Base-by-base conservation (phyloP, 345 rosid genomes). In the Gossypium arboreum region DNA sequence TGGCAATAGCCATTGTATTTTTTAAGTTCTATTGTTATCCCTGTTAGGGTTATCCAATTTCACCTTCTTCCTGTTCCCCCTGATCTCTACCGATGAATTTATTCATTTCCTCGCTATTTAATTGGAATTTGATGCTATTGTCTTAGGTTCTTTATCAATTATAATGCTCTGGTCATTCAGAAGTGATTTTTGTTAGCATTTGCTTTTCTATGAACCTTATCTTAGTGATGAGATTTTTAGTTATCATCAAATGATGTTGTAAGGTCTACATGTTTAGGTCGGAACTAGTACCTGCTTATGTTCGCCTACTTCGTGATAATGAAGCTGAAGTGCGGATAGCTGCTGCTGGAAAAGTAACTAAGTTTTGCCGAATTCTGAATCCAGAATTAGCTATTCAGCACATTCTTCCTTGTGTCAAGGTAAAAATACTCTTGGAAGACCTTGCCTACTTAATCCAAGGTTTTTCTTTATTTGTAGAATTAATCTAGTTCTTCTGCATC, bases 281-380 rank as follows among this genome's bases (percentile, higher is more conserved):
- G 60, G 90, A 87, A 62, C 77, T 87, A 61, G 87, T 87, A 55
- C 88, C 87, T 77, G 88, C 90, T 71, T 87, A 87, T 77, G 90
- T 87, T 66, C 87, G 88, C 66, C 77, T 87, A 27, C 90, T 87
- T 73, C 88, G 90, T 75, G 90, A 87, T 82, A 87, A 87, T 80
- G 90, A 87, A 79, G 90, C 90, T 68, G 90, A 87, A 82, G 90
- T 87, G 16, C 86, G 90, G 43, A 87, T 87, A 60, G 90, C 90
- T 25, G 88, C 90, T 73, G 90, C 88, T 12, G 88, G 90, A 7
- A 87, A 87, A 83, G 88, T 85, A 25, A 87, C 90, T 0, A 87
- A 87, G 59, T 85, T 87, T 74, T 87, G 90, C 75, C 78, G 88
- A 13, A 87, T 87, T 73, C 79, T 87, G 82, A 87, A 59, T 82